A percentile compares a stretch with the other conserved stretches of the same genome.
Evolutionary conservation across 257 asterid species (phyloP).

Genomic region (Penstemon barbatus): DNA sequence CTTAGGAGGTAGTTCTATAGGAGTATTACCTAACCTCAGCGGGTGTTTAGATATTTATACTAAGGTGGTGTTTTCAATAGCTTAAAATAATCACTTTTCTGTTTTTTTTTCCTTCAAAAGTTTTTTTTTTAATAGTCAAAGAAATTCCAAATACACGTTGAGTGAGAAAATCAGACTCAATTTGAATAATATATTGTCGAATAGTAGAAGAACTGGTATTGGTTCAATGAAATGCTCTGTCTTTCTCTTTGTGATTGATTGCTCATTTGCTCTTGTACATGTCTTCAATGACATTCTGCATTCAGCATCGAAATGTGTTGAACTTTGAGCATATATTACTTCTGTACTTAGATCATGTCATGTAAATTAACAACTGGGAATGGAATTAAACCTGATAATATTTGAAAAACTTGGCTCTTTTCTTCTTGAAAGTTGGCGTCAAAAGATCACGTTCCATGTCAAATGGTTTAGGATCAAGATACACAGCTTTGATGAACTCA

Average conservation of each 20-base stretch:
- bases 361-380: not conserved
- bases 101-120: too few species aligned
- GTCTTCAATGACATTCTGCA: conserved; percentile 61
- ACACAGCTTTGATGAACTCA: conserved; percentile 65
- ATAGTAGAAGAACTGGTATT: too few species aligned
- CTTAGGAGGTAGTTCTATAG: too few species aligned
- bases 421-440: conserved; percentile 85
- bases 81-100: too few species aligned
- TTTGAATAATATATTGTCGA: too few species aligned
- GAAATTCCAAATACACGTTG: too few species aligned
- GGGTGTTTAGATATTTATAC: too few species aligned
- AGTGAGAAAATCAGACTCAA: too few species aligned
- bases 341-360: not conserved
- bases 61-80: too few species aligned
- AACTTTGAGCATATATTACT: conserved; percentile 11
- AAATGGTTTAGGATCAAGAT: conserved; percentile 65
- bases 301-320: conserved; percentile 21
- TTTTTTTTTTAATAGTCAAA: too few species aligned
- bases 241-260: conserved; percentile 6
- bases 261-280: conserved; percentile 56
- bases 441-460: conserved; percentile 84
- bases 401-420: conserved; percentile 58
- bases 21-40: too few species aligned
- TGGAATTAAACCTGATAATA: conserved; percentile 60
- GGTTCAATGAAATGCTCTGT: too few species aligned